Conservation (phyloP, 2,329 filamentous ascomycete species). For the Herpotrichia juniperi region DNA sequence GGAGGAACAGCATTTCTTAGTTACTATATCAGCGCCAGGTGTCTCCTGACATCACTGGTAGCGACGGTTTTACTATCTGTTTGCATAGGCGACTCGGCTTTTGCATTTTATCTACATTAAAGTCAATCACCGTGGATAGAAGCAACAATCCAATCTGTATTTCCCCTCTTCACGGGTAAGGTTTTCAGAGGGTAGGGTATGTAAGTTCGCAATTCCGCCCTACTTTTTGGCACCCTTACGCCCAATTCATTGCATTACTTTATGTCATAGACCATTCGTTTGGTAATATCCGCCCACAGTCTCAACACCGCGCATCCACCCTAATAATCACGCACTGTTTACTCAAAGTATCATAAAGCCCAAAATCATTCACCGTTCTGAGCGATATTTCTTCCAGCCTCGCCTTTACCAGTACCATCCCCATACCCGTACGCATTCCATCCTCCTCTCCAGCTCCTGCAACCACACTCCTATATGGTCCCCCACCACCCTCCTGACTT, state of each 20-base stretch:
- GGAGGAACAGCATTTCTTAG: not conserved
- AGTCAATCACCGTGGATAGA: not conserved
- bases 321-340: constrained; percentile 39
- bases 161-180: not conserved
- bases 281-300: too few species aligned
- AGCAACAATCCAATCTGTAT: not conserved
- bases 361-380: constrained; percentile 42
- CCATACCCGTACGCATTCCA: too few species aligned
- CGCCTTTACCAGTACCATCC: constrained; percentile 32
- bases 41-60: not conserved
- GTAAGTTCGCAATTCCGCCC: not conserved
- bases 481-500: constrained; percentile 24
- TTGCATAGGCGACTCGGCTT: not conserved
- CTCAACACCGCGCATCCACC: constrained; percentile 40
- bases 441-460: constrained; percentile 22
- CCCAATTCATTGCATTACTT: not conserved
- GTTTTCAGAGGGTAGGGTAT: not conserved
- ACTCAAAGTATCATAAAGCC: constrained; percentile 43
- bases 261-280: too few species aligned
- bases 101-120: not conserved
- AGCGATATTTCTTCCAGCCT: constrained; percentile 40
- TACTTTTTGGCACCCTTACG: not conserved
- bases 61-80: not conserved
- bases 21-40: not conserved
- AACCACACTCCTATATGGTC: constrained; percentile 23